Evolutionary conservation across 2,329 filamentous ascomycete species (phyloP), one percentile per base, ranked within the genome.

Genomic region (Colletotrichum sp.): DNA sequence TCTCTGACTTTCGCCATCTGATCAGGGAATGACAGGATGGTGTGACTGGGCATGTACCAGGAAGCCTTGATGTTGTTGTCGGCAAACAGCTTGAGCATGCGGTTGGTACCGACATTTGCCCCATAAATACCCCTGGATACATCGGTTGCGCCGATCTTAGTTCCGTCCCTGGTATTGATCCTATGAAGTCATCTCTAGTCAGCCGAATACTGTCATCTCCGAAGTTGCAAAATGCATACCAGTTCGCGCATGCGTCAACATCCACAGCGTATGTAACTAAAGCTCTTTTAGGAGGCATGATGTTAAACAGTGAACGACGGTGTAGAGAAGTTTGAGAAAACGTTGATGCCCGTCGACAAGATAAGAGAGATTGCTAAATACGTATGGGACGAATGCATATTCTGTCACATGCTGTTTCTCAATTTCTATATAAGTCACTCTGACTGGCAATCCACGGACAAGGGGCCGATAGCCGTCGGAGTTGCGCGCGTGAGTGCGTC

Each of bases 1-100:
- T 79, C 78, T 38, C 77, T 69, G 43, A 79, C 70, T 65, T 77
- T 78, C 18, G 77, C 77, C 62, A 79, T 76, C 56, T 79, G 78
- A 15, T 70, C 64, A 18, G 78, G 78, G 21, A 79, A 79, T 4
- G 78, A 77, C 10, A 76, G 66, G 26, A 78, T 76, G 2, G 78
- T 76, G 70, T 79, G 78, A 26, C 75, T 76, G 12, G 78, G 78
- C 75, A 77, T 77, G 36, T 77, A 78, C 69, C 68, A 79, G 2
- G 78, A 74, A n/a, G 75, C 77, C 48, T 78, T 78, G 75, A 79
- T 78, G 38, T 68, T 58, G n/a, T 76, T 38, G 18, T 77, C 73
- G 15, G 60, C 69, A 38, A 78, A 78, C 13, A 79, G 60, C 55
- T 76, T 77, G 13, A 79, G 70, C 56, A 79, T 71, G n/a, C 78